Percentiles rank a stretch among this genome's conserved stretches.
Evolutionary conservation across 2,329 filamentous ascomycete species (phyloP).

Genomic region (Diaporthe citriasiana): DNA sequence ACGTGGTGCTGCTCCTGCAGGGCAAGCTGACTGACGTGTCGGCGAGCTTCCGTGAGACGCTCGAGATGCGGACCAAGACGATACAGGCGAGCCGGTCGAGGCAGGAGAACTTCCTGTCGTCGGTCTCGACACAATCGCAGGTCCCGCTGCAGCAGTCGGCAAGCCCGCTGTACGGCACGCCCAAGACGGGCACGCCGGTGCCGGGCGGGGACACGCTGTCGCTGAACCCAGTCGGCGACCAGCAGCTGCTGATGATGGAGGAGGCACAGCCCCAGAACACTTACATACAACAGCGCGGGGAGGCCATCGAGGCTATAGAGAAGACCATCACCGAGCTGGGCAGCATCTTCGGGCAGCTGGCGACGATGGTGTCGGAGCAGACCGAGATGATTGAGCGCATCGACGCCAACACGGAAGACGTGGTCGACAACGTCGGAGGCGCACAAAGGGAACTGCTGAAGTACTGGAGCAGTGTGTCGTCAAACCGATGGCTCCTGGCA

Average conservation of each 20-base stretch:
- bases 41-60: conserved; percentile 96
- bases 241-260: conserved; percentile 93
- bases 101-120: conserved; percentile 96
- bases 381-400: conserved; percentile 98
- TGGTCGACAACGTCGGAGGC: conserved; percentile 98
- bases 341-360: conserved; percentile 91
- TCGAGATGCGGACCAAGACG: conserved; percentile 97
- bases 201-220: conserved; percentile 83
- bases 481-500: conserved; percentile 90
- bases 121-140: conserved; percentile 83
- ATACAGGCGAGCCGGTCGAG: conserved; percentile 93
- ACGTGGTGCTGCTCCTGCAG: conserved; percentile 92
- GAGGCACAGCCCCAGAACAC: conserved; percentile 87
- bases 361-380: conserved; percentile 97
- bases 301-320: conserved; percentile 97
- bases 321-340: conserved; percentile 94
- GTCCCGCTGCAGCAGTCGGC: conserved; percentile 79
- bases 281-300: conserved; percentile 93
- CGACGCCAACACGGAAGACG: conserved; percentile 96
- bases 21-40: conserved; percentile 93
- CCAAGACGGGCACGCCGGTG: conserved; percentile 75
- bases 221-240: conserved; percentile 85
- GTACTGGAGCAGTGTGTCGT: conserved; percentile 94
- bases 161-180: conserved; percentile 88
- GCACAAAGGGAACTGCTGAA: conserved; percentile 96